phyloP scores from a whole-genome alignment of 2,329 filamentous ascomycete genomes.

The Penicillium italicum region DNA sequence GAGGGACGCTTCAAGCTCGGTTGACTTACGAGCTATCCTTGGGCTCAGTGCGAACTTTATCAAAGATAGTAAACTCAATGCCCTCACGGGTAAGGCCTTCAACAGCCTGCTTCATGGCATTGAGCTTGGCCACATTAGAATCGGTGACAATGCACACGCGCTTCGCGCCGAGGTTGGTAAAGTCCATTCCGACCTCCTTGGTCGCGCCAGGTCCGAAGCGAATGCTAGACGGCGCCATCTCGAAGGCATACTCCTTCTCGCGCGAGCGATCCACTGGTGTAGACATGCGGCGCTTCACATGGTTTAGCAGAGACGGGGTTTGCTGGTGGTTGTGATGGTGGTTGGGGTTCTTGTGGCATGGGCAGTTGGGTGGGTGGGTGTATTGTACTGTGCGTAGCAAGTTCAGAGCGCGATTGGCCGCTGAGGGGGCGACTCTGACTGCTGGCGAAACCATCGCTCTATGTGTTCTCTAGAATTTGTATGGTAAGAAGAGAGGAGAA shows the following conservation, averaged over 20 bases:
- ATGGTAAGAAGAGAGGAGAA: not conserved
- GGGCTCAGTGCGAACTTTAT: constrained; percentile 78
- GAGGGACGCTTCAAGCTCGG: not conserved
- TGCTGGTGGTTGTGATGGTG: constrained; percentile 69
- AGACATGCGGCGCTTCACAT: constrained; percentile 62
- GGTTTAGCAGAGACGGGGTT: constrained; percentile 47
- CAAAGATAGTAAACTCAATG: constrained; percentile 75
- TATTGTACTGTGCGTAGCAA: constrained; percentile 87
- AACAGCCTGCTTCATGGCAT: constrained; percentile 84
- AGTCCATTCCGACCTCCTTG: constrained; percentile 96
- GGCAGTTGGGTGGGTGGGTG: constrained; percentile 80
- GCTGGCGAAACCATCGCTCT: constrained; percentile 36
- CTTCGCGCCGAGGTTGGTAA: constrained; percentile 83
- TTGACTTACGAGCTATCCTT: constrained; percentile 79
- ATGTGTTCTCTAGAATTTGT: not conserved
- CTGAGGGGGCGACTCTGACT: constrained; percentile 46
- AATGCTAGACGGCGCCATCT: constrained; percentile 95
- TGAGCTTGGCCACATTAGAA: constrained; percentile 70
- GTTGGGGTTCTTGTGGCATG: constrained; percentile 85
- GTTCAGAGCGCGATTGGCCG: constrained; percentile 49
- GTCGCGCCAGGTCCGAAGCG: constrained; percentile 91
- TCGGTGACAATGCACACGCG: constrained; percentile 93
- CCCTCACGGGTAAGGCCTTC: constrained; percentile 76
- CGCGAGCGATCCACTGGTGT: constrained; percentile 68
- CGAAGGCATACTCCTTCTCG: constrained; percentile 95